Evolutionary conservation across 768 basidiomycete genomes (phyloP).

Genomic region (Trametes meyenii): DNA sequence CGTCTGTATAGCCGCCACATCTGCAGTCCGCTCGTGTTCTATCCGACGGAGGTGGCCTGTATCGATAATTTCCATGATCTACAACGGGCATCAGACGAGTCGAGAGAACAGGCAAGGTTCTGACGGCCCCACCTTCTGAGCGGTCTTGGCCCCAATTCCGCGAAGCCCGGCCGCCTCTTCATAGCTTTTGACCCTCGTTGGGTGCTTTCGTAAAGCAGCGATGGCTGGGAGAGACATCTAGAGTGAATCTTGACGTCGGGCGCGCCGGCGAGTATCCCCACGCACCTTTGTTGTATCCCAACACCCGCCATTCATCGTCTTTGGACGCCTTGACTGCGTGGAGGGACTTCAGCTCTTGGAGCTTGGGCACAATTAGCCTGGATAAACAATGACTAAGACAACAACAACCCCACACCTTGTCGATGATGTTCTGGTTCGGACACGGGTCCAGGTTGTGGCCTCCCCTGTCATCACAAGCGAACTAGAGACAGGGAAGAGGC

Average conservation of each 20-base stretch:
- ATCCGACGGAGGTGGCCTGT: constrained; percentile 76
- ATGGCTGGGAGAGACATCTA: constrained; percentile 47
- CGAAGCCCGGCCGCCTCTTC: constrained; percentile 61
- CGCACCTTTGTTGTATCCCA: constrained; percentile 68
- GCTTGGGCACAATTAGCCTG: constrained; percentile 39
- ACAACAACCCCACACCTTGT: constrained; percentile 51
- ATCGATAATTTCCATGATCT: constrained; percentile 83
- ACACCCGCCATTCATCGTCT: constrained; percentile 70
- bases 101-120: not conserved
- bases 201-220: constrained; percentile 55
- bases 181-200: constrained; percentile 57
- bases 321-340: constrained; percentile 62
- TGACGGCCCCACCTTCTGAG: constrained; percentile 56
- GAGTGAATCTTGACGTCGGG: not conserved
- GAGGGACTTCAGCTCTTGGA: constrained; percentile 65
- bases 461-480: constrained; percentile 61
- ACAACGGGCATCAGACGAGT: not conserved
- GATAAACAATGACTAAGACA: not conserved
- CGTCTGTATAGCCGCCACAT: constrained; percentile 53
- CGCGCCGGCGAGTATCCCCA: not conserved
- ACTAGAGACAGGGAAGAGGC: constrained; percentile 31
- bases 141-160: constrained; percentile 77
- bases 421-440: constrained; percentile 72
- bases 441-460: constrained; percentile 37
- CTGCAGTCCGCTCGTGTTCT: constrained; percentile 64